phyloP scores from a whole-genome alignment of 1,139 yeast species.

The Lodderomyces margitis region DNA sequence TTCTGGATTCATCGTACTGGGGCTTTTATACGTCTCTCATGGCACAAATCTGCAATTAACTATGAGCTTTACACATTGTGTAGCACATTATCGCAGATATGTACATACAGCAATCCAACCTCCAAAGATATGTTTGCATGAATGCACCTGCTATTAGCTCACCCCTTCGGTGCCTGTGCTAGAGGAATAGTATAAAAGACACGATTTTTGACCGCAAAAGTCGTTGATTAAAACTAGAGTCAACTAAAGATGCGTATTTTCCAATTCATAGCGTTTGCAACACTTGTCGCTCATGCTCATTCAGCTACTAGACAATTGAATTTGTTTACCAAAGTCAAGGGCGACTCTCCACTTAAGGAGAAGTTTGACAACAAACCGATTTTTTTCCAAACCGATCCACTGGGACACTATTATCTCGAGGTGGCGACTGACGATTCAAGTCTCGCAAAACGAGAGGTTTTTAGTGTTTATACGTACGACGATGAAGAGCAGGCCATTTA shows the following conservation, averaged over 20 bases:
- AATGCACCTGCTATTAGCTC: not conserved
- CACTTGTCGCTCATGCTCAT: not conserved
- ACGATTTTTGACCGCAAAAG: not conserved
- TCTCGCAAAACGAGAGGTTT: not conserved
- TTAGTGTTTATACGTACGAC: constrained; percentile 1
- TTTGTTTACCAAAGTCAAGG: constrained; percentile 2
- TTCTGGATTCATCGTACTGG: no score
- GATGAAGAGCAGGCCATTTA: constrained; percentile 5
- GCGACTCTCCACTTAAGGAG: not conserved
- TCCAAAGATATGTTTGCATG: no score
- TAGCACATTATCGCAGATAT: no score
- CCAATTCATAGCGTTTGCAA: not conserved
- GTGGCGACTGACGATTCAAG: not conserved
- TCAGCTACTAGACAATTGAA: not conserved
- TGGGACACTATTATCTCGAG: not conserved
- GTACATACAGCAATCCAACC: no score
- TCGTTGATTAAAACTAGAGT: not conserved
- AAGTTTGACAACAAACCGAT: constrained; percentile 1
- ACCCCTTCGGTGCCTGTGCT: no score
- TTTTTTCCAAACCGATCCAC: not conserved
- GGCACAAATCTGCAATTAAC: no score
- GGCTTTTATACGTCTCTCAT: no score
- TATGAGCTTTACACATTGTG: no score
- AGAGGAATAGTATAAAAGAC: not conserved
- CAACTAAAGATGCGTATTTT: not conserved